Base-by-base conservation (phyloP, 164 flowering plant species). In the Aristolochia contorta region DNA sequence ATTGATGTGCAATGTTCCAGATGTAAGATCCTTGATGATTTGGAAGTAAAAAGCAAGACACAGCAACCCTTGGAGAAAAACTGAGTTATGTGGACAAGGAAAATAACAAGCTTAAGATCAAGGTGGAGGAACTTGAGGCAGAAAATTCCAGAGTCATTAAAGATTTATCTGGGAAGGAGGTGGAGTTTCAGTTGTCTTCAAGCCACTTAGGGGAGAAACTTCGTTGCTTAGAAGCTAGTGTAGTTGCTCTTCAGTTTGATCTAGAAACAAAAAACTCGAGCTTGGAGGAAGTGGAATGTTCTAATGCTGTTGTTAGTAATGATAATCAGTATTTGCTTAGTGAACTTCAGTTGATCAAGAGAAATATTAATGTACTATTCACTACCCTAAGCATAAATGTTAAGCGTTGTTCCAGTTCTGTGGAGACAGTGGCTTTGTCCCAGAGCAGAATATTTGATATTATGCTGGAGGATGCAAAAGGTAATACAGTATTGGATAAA, bases 251-350 rank as follows among this genome's bases (percentile, higher is more conserved):
- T 50, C 65, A 71, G 59, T 69, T 59, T 46, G 85, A 78, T 69
- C 54, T 76, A 45, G 74, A 69, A 58, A 16, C 55, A 60, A 82
- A 67, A 65, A 66, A 49, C 61, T 64, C 51, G 63, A 79, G 80
- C 57, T 46, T 82, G 53, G 48, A 57, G 56, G 70, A 74, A 52
- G 72, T 77, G 58, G 72, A 62, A 47, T 58, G 32, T 59, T 77
- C 75, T 67, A 76, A 81, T 46, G 71, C 79, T 65, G 60, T 64
- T 24, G 33, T 70, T 47, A 46, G 12, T 27, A 78, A 78, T 48
- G 85, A 82, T 62, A 86, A 81, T 65, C 46, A 43, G 65, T 67
- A 63, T 61, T 65, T 91, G 69, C 75, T 58, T 64, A 64, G 68
- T 20, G 67, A 82, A 57, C 61, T 83, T 55, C 25, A 57, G 30